phyloP scores from a whole-genome alignment of 192 early-diverging fungal genomes.

The Podila epicladia region DNA sequence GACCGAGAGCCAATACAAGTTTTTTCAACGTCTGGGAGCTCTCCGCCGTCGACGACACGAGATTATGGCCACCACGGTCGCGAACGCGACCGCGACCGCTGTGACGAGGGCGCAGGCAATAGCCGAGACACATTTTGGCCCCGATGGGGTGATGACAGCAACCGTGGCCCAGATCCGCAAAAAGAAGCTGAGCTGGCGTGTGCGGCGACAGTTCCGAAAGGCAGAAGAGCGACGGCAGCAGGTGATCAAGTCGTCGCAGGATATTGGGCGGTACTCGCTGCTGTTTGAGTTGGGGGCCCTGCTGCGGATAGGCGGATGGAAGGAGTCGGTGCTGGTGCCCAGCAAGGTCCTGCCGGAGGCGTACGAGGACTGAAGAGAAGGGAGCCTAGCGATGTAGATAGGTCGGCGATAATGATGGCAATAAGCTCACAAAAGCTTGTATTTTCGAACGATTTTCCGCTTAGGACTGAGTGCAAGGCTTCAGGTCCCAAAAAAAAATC shows the following conservation, averaged over 20 bases:
- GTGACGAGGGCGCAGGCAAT: slow-evolving; percentile 2
- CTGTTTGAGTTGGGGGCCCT: slow-evolving; percentile 21
- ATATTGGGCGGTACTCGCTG: slow-evolving; percentile 41
- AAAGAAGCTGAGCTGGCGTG: slow-evolving; percentile 18
- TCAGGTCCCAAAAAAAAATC: no score
- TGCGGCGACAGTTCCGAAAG: slow-evolving; percentile 8
- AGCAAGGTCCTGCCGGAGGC: slow-evolving; percentile 3
- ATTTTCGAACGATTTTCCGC: no score
- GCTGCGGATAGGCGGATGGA: slow-evolving; percentile 24
- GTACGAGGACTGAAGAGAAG: neutral
- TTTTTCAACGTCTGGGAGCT: neutral
- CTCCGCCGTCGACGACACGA: neutral
- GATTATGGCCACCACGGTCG: neutral
- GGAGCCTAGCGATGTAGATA: neutral
- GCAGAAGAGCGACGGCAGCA: slow-evolving; percentile 16
- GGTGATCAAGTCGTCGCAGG: slow-evolving; percentile 31
- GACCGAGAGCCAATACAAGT: neutral
- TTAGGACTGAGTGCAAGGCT: no score
- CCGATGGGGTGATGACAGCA: neutral
- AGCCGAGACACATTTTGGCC: slow-evolving; percentile 1
- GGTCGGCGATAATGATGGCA: neutral
- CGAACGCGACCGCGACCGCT: neutral
- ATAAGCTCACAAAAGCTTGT: no score
- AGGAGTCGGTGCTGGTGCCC: slow-evolving; percentile 10
- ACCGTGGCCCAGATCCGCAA: slow-evolving; percentile 9